Percentiles rank a stretch among this genome's conserved stretches.
These are phyloP conservation scores for Nematodospora anomalae DNA, from an alignment of 1,139 yeast genomes.

Conservation along the genomic window DNA sequence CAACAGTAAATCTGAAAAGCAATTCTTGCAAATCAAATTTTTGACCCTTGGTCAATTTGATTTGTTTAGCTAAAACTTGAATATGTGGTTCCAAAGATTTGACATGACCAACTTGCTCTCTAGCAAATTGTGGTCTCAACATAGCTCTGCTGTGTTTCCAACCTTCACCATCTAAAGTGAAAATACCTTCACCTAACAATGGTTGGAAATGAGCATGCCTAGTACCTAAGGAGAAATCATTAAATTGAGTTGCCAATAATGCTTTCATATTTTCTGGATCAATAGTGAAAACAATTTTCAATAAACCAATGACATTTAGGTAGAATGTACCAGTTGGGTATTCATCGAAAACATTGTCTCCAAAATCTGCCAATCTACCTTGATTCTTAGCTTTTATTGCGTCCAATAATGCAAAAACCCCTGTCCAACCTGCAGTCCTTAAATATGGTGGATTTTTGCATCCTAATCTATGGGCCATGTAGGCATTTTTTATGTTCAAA, in stretches of 20 bases:
- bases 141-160: slow-evolving; percentile 59
- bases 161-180: slow-evolving; percentile 57
- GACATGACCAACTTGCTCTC: slow-evolving; percentile 52
- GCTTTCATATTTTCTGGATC: slow-evolving; percentile 42
- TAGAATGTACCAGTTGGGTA: slow-evolving; percentile 22
- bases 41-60: slow-evolving; percentile 23
- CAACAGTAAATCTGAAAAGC: slow-evolving; percentile 50
- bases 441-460: slow-evolving; percentile 13
- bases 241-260: slow-evolving; percentile 43
- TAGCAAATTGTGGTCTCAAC: slow-evolving; percentile 55
- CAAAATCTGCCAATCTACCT: slow-evolving; percentile 29
- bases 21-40: slow-evolving; percentile 38
- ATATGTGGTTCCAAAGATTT: slow-evolving; percentile 48
- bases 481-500: slow-evolving; percentile 4
- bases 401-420: slow-evolving; percentile 18
- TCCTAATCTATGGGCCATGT: slow-evolving; percentile 9
- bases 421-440: slow-evolving; percentile 16
- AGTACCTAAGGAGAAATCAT: slow-evolving; percentile 52
- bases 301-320: slow-evolving; percentile 36
- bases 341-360: slow-evolving; percentile 16
- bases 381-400: slow-evolving; percentile 21
- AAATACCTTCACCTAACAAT: slow-evolving; percentile 57
- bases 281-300: slow-evolving; percentile 21
- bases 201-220: slow-evolving; percentile 45
- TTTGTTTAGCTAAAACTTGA: slow-evolving; percentile 34